Percentiles rank a stretch among this genome's conserved stretches.
Conservation (phyloP, 768 basidiomycete species). For the Hericium rajendrae region DNA sequence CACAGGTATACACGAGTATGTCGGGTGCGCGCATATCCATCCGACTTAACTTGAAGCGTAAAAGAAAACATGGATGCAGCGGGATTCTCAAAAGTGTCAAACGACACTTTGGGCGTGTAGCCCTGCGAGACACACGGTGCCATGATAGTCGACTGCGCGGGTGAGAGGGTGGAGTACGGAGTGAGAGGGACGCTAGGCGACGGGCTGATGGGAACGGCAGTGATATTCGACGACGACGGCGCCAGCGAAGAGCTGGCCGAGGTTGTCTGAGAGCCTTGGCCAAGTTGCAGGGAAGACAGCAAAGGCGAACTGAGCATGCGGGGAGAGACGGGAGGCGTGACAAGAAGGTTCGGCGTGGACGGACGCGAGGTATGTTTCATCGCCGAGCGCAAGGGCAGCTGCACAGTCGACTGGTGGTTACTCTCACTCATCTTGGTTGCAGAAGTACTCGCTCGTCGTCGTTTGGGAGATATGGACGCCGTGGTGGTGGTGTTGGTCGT, state of each 20-base stretch:
- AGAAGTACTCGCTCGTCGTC: constrained; percentile 11
- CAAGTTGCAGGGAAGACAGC: not conserved
- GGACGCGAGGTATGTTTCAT: constrained; percentile 35
- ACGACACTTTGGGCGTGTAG: constrained; percentile 64
- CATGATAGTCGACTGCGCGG: constrained; percentile 15
- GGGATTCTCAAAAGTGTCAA: constrained; percentile 82
- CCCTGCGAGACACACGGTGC: constrained; percentile 21
- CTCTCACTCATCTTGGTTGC: constrained; percentile 9
- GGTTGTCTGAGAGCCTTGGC: not conserved
- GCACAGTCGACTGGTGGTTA: constrained; percentile 13
- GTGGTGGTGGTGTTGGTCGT: not conserved
- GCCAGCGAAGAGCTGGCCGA: not conserved
- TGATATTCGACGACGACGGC: constrained; percentile 1
- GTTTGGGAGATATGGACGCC: not conserved
- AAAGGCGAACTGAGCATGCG: constrained; percentile 5
- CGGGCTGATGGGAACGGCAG: not conserved
- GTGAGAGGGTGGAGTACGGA: constrained; percentile 7
- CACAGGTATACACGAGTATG: constrained; percentile 85
- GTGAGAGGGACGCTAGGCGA: not conserved
- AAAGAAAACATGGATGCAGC: constrained; percentile 81
- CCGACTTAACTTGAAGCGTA: constrained; percentile 76
- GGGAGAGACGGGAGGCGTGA: constrained; percentile 11
- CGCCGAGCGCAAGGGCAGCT: constrained; percentile 39
- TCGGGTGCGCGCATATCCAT: constrained; percentile 64
- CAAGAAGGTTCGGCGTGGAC: not conserved